Conservation (phyloP, 2,329 filamentous ascomycete genomes). For the Aspergillus fructus region DNA sequence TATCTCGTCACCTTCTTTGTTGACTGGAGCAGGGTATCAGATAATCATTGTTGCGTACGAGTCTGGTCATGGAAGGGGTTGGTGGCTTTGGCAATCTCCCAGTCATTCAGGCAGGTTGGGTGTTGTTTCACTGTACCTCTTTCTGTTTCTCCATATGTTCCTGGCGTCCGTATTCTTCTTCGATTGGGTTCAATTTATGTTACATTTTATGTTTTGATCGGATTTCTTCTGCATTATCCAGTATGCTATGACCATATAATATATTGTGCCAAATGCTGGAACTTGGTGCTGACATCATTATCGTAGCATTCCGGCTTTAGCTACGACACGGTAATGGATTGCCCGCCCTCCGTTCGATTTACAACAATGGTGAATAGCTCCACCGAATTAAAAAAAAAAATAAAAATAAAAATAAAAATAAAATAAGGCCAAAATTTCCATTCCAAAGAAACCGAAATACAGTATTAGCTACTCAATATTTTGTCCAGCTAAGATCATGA, state of each 20-base stretch:
- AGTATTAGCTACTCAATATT: no score
- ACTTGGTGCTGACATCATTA: no score
- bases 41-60: slow-evolving; percentile 12
- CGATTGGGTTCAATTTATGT: slow-evolving; percentile 29
- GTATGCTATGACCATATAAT: slow-evolving; percentile 40
- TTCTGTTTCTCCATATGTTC: slow-evolving; percentile 25
- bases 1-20: slow-evolving; percentile 10
- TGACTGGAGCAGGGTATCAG: slow-evolving; percentile 13
- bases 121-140: slow-evolving; percentile 27
- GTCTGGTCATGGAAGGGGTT: slow-evolving; percentile 20
- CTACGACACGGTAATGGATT: neutral
- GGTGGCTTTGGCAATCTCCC: slow-evolving; percentile 33
- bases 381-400: no score
- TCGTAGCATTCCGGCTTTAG: neutral
- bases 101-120: slow-evolving; percentile 26
- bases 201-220: slow-evolving; percentile 20
- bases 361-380: no score
- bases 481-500: no score
- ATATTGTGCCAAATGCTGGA: slow-evolving; percentile 6
- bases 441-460: no score
- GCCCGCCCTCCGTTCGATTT: no score
- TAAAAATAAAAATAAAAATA: no score
- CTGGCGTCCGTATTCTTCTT: slow-evolving; percentile 36
- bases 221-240: slow-evolving; percentile 20
- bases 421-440: no score